phyloP scores from a whole-genome alignment of 2,329 filamentous ascomycete species.

The Aspergillus texensis region DNA sequence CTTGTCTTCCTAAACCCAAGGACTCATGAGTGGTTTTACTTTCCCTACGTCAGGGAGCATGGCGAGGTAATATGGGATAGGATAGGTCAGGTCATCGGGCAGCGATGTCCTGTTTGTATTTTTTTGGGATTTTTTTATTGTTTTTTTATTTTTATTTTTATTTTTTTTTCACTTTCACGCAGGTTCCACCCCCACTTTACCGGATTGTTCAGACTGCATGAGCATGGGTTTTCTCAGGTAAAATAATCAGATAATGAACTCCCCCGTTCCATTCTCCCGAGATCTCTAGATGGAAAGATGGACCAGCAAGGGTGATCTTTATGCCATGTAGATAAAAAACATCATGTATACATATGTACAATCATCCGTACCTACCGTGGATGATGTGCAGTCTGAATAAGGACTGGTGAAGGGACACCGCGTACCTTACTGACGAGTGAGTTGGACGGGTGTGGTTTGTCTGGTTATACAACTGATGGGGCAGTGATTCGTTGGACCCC shows the following conservation, averaged over 20 bases:
- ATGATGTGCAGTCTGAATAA: constrained; percentile 4
- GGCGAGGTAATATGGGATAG: not conserved
- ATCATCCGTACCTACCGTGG: not conserved
- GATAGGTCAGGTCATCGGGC: constrained; percentile 1
- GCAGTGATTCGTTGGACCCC: not conserved
- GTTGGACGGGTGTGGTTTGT: constrained; percentile 1
- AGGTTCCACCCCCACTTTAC: constrained; percentile 2
- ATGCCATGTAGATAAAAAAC: not conserved
- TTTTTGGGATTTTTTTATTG: too few species aligned
- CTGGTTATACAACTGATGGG: not conserved
- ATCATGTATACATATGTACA: not conserved
- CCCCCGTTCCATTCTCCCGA: not conserved
- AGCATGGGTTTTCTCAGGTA: not conserved
- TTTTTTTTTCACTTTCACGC: not conserved
- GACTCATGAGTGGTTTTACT: not conserved
- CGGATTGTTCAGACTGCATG: not conserved
- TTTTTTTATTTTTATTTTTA: not conserved
- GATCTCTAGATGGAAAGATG: not conserved
- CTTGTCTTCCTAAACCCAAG: not conserved
- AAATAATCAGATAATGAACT: not conserved
- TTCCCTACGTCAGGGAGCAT: not conserved
- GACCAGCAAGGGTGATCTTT: not conserved
- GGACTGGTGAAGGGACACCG: not conserved
- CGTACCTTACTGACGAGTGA: constrained; percentile 1
- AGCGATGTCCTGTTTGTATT: not conserved